These are phyloP conservation scores for Xylaria digitata DNA, from an alignment of 2,329 filamentous ascomycete genomes.

Conservation along the genomic window DNA sequence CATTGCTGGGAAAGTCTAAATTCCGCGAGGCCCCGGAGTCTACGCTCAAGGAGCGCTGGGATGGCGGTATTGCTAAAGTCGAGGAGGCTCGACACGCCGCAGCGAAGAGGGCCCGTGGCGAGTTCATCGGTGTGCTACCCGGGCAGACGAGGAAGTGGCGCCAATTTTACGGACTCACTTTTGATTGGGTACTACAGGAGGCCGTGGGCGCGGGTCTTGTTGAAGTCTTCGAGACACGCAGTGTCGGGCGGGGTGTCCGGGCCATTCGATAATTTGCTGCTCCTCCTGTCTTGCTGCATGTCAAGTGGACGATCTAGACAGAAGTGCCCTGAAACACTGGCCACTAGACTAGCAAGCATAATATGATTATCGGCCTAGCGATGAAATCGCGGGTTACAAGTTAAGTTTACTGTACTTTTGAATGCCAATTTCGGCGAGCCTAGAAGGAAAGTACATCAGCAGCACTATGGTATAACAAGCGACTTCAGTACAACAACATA, in stretches of 20 bases:
- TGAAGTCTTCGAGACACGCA: constrained; percentile 79
- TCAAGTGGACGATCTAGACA: constrained; percentile 1
- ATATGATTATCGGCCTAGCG: constrained; percentile 4
- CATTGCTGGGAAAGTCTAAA: constrained; percentile 67
- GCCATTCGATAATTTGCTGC: constrained; percentile 47
- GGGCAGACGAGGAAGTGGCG: constrained; percentile 77
- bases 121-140: constrained; percentile 67
- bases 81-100: constrained; percentile 56
- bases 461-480: constrained; percentile 2
- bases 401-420: not conserved
- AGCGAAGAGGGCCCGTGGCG: constrained; percentile 63
- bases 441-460: not conserved
- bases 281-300: not conserved
- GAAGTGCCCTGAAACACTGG: not conserved
- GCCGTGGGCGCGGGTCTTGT: constrained; percentile 76
- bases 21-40: constrained; percentile 72
- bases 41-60: constrained; percentile 74
- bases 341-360: not conserved
- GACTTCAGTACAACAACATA: not conserved
- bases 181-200: constrained; percentile 78
- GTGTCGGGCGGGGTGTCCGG: constrained; percentile 75
- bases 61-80: constrained; percentile 68
- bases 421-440: not conserved
- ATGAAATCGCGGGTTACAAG: not conserved
- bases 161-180: constrained; percentile 74